Evolutionary conservation across 2,329 filamentous ascomycete species (phyloP).

Genomic region (Colletotrichum lindemuthianum): DNA sequence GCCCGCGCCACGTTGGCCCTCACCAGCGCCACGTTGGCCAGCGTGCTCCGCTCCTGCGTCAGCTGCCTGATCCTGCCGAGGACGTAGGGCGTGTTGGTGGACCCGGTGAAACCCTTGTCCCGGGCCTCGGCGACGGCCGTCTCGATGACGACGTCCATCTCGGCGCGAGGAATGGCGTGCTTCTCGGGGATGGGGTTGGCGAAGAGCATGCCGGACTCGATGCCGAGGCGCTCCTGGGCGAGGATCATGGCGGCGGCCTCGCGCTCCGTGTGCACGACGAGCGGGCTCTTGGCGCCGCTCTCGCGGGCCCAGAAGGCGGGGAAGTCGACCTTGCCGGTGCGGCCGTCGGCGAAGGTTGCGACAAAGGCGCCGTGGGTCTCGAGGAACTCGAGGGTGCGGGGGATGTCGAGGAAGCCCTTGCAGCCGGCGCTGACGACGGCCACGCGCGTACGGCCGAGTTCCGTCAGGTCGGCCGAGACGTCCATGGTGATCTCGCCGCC

Average conservation of each 20-base stretch:
- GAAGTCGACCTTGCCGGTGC: constrained; percentile 79
- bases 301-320: constrained; percentile 94
- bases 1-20: constrained; percentile 64
- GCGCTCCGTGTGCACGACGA: constrained; percentile 75
- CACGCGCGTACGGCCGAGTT: constrained; percentile 88
- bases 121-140: constrained; percentile 73
- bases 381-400: constrained; percentile 82
- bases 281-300: constrained; percentile 83
- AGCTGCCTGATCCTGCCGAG: constrained; percentile 82
- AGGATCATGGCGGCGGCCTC: constrained; percentile 92
- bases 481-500: constrained; percentile 90
- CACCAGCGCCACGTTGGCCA: constrained; percentile 76
- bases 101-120: constrained; percentile 74
- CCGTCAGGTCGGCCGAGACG: constrained; percentile 93
- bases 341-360: constrained; percentile 88
- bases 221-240: constrained; percentile 76
- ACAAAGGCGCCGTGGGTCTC: constrained; percentile 82
- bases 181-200: constrained; percentile 86
- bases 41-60: constrained; percentile 75
- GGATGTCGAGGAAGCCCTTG: constrained; percentile 96
- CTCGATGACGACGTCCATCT: constrained; percentile 77
- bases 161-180: constrained; percentile 72
- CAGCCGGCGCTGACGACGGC: constrained; percentile 90
- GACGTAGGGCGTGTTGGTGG: constrained; percentile 86
- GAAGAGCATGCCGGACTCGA: constrained; percentile 85